Conservation (phyloP, 1,139 yeast genomes). For the Kodamaea arcana region DNA sequence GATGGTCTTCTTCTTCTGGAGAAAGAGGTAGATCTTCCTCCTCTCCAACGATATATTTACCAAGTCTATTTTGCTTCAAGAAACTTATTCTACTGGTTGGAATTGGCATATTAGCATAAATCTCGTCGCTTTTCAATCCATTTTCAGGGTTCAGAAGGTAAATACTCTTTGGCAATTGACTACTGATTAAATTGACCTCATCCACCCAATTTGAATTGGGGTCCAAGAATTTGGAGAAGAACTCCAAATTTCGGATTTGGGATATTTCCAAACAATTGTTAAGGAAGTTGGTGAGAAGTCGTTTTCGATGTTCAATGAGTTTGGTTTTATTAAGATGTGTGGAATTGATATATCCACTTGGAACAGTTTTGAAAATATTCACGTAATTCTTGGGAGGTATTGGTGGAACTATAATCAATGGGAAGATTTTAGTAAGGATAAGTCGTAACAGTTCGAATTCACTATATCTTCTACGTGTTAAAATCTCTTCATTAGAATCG, state of each 20-base stretch:
- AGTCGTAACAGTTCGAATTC: constrained; percentile 84
- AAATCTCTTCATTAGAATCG: constrained; percentile 41
- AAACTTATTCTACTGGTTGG: constrained; percentile 47
- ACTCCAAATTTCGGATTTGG: constrained; percentile 54
- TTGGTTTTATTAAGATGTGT: constrained; percentile 39
- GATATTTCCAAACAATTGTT: constrained; percentile 66
- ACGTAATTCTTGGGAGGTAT: constrained; percentile 85
- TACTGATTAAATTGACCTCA: constrained; percentile 38
- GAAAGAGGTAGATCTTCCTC: background rate
- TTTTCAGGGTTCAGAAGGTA: constrained; percentile 56
- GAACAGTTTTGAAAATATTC: constrained; percentile 24
- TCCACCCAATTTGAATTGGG: constrained; percentile 79
- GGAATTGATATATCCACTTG: constrained; percentile 32
- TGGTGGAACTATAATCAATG: constrained; percentile 83
- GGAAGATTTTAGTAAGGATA: constrained; percentile 67
- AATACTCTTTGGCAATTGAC: constrained; percentile 41
- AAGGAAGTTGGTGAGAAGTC: constrained; percentile 73
- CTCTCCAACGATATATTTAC: constrained; percentile 5
- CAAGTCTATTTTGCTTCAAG: constrained; percentile 31
- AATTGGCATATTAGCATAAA: constrained; percentile 62
- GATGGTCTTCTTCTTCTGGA: background rate
- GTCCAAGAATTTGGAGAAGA: constrained; percentile 74
- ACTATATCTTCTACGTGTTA: constrained; percentile 80
- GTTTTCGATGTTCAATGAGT: constrained; percentile 60
- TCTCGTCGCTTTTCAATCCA: constrained; percentile 48